A percentile compares a stretch with the other conserved stretches of the same genome.
phyloP scores from a whole-genome alignment of 768 basidiomycete genomes.

The Mycena pura region DNA sequence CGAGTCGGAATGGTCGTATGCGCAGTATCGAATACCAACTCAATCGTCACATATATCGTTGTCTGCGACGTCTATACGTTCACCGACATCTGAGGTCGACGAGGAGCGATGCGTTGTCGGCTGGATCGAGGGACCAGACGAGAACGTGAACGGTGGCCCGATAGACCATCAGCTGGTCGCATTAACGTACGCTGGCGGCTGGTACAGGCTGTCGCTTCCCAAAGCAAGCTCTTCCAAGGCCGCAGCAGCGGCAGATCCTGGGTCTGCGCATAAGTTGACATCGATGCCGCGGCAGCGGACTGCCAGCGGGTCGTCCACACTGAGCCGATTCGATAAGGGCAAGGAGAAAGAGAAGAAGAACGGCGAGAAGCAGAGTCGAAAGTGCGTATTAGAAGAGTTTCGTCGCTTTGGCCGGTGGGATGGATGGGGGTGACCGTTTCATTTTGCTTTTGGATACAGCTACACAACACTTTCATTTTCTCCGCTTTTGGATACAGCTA shows the following conservation, averaged over 20 bases:
- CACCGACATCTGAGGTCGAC: slow-evolving; percentile 68
- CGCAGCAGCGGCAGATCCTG: background rate
- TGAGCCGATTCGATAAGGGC: slow-evolving; percentile 55
- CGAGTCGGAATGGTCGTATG: slow-evolving; percentile 96
- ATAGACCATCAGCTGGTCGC: slow-evolving; percentile 81
- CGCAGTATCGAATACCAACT: slow-evolving; percentile 87
- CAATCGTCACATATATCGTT: slow-evolving; percentile 85
- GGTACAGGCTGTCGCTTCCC: slow-evolving; percentile 86
- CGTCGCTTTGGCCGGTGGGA: slow-evolving; percentile 88
- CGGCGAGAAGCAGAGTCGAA: slow-evolving; percentile 64
- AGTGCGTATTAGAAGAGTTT: slow-evolving; percentile 78
- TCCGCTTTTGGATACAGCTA: background rate
- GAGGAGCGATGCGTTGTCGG: slow-evolving; percentile 88
- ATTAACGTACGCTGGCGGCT: slow-evolving; percentile 88
- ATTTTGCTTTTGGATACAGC: no score
- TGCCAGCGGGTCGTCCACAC: slow-evolving; percentile 60
- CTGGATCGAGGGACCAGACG: slow-evolving; percentile 71
- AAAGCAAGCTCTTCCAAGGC: slow-evolving; percentile 32
- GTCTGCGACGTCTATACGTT: slow-evolving; percentile 64
- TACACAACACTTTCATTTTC: background rate
- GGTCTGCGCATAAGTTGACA: slow-evolving; percentile 52
- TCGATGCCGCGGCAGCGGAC: slow-evolving; percentile 52
- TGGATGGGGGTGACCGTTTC: slow-evolving; percentile 68
- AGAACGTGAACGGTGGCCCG: slow-evolving; percentile 34
- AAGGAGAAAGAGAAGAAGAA: slow-evolving; percentile 66